Conservation (phyloP, 176 grass and related monocot species). For the Pontederia crassipes region DNA sequence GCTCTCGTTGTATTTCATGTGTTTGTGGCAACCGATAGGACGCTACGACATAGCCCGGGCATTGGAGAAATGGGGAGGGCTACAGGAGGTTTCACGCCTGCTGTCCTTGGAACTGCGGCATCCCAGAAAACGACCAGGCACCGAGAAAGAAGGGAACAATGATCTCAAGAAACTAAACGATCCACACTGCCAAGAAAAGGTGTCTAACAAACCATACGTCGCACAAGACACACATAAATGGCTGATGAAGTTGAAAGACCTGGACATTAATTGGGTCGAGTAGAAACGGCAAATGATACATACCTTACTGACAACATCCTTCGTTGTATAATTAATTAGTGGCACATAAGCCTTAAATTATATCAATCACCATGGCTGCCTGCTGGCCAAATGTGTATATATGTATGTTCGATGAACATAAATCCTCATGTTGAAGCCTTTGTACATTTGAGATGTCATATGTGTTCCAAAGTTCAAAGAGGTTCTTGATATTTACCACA, state of each 20-base stretch:
- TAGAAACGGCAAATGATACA: constrained; percentile 3
- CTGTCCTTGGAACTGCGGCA: constrained; percentile 55
- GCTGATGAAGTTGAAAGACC: constrained; percentile 68
- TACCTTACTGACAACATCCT: too few species aligned
- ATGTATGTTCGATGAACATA: too few species aligned
- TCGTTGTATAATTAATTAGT: too few species aligned
- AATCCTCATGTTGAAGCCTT: too few species aligned
- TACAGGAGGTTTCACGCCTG: constrained; percentile 82
- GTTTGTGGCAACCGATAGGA: constrained; percentile 25
- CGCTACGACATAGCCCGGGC: constrained; percentile 89
- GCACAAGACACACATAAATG: constrained; percentile 42
- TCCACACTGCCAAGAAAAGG: constrained; percentile 14
- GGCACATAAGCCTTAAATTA: too few species aligned
- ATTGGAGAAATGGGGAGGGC: constrained; percentile 86
- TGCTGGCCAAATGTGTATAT: too few species aligned
- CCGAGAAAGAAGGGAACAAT: constrained; percentile 20
- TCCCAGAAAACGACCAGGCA: constrained; percentile 29
- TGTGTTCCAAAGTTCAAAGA: too few species aligned
- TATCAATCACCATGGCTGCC: too few species aligned
- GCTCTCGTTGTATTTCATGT: not conserved
- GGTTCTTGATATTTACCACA: too few species aligned
- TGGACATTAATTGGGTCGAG: constrained; percentile 67
- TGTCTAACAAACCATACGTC: constrained; percentile 21
- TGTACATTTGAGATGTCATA: too few species aligned
- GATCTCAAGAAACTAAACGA: constrained; percentile 19